A percentile compares a stretch with the other conserved stretches of the same genome.
phyloP scores from a whole-genome alignment of 2,329 filamentous ascomycete species.

The Lojkania enalia region DNA sequence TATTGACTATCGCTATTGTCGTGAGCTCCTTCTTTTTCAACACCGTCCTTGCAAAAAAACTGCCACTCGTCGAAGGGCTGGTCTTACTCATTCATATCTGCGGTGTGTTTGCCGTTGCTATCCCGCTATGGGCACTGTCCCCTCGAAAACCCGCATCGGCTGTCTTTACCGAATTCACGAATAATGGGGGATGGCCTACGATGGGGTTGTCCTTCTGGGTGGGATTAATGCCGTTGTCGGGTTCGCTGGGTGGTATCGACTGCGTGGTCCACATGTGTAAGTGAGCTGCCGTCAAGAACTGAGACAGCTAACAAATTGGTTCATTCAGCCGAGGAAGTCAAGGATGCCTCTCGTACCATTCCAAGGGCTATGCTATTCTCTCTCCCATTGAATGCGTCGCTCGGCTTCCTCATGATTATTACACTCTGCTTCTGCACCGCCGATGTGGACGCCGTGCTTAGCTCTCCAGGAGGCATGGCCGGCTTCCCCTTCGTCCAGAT shows the following conservation, averaged over 20 bases:
- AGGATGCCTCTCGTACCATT: constrained; percentile 32
- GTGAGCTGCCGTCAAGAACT: constrained; percentile 20
- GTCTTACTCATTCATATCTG: constrained; percentile 50
- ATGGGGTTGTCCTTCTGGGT: constrained; percentile 45
- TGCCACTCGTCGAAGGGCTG: constrained; percentile 24
- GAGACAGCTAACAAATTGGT: constrained; percentile 1
- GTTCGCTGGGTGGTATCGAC: constrained; percentile 34
- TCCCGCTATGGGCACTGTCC: constrained; percentile 18
- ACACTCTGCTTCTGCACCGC: constrained; percentile 43
- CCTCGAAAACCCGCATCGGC: constrained; percentile 21
- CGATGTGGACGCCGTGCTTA: constrained; percentile 30
- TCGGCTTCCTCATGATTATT: constrained; percentile 41
- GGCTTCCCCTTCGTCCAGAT: constrained; percentile 13
- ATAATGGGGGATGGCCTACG: constrained; percentile 40
- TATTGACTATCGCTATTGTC: constrained; percentile 47
- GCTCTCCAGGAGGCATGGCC: constrained; percentile 15
- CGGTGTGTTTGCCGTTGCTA: constrained; percentile 52
- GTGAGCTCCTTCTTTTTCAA: constrained; percentile 43
- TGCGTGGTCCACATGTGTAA: constrained; percentile 37
- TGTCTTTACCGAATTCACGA: constrained; percentile 33
- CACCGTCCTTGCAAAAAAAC: constrained; percentile 42
- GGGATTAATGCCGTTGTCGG: constrained; percentile 30
- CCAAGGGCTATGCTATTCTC: constrained; percentile 43
- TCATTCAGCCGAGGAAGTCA: background rate
- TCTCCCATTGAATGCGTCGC: constrained; percentile 39